Evolutionary conservation across 148 eudicot species (phyloP), one percentile per base, ranked within the genome.

Genomic region (Rhododendron ovatum): DNA sequence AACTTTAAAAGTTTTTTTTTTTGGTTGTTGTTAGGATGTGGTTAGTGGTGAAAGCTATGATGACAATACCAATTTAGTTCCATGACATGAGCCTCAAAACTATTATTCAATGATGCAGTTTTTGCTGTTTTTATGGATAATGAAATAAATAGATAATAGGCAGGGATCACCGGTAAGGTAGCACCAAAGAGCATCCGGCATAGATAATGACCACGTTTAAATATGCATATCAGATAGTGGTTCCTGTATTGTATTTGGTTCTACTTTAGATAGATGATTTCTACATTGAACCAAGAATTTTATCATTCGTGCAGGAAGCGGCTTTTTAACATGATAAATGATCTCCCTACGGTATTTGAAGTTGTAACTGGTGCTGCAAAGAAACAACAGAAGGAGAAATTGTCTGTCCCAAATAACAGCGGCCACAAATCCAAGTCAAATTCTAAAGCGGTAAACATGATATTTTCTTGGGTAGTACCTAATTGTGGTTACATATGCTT

Each of bases 281-380:
- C 55, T 61, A 83, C 53, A 30, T 79, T 84, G 35, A 84, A 83
- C 45, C 84, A 0, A 37, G 39, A 45, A 81, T 30, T 86, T 77
- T 22, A 73, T 88, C 75, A 84, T 39, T 87, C 85, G 53, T 87
- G 89, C 92, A 96, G 99, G 96, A 95, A 90, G 89, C 90, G 95
- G 84, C 96, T 96, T 37, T 96, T 96, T 88, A 95, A 89, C 88
- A 91, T 96, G 96, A 89, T 96, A 59, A 96, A 95, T 84, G 99
- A 96, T 22, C 90, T 96, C 84, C 99, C 99, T 26, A 92, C 98
- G 37, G 86, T 96, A 87, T 92, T 90, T 88, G 99, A 96, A 89
- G 94, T 93, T 73, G 98, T 94, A 82, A 91, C 93, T 73, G 98
- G 99, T 88, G 84, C 89, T 85, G 95, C 92, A 61, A 94, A 95